A percentile compares a stretch with the other conserved stretches of the same genome.
phyloP scores from a whole-genome alignment of 495 filamentous ascomycete genomes.

The Trichocladium antarcticum region DNA sequence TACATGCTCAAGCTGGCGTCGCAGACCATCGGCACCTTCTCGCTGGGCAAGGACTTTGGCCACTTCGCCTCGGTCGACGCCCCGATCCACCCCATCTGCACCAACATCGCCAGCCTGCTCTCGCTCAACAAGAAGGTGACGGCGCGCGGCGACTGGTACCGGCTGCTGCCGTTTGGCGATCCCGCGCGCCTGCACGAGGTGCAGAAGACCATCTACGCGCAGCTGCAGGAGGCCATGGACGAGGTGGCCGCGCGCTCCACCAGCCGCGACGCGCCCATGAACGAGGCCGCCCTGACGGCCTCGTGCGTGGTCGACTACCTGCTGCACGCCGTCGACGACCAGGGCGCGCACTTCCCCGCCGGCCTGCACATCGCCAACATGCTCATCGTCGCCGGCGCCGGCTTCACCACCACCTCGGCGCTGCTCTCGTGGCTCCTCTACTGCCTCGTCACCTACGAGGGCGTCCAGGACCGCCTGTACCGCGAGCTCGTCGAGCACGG shows the following conservation, averaged over 20 bases:
- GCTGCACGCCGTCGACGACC: constrained; percentile 38
- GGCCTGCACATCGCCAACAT: constrained; percentile 12
- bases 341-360: constrained; percentile 42
- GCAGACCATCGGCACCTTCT: constrained; percentile 42
- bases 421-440: constrained; percentile 47
- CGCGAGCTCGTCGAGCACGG: constrained; percentile 45
- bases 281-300: constrained; percentile 42
- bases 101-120: background rate
- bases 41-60: constrained; percentile 38
- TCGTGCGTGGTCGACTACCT: constrained; percentile 32
- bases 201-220: constrained; percentile 20
- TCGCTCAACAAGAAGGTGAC: constrained; percentile 44
- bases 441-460: constrained; percentile 36
- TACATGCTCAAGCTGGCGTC: constrained; percentile 50
- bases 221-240: constrained; percentile 31
- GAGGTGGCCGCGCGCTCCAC: constrained; percentile 22
- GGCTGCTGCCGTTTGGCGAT: constrained; percentile 41
- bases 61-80: constrained; percentile 40
- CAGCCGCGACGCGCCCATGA: constrained; percentile 35
- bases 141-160: constrained; percentile 40
- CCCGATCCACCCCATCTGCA: constrained; percentile 9
- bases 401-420: constrained; percentile 43
- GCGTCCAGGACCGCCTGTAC: constrained; percentile 41
- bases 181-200: constrained; percentile 28
- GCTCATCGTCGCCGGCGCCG: constrained; percentile 37